Evolutionary conservation across 345 rosid species (phyloP), one percentile per base, ranked within the genome.

Genomic region (Eucalyptus rudis): DNA sequence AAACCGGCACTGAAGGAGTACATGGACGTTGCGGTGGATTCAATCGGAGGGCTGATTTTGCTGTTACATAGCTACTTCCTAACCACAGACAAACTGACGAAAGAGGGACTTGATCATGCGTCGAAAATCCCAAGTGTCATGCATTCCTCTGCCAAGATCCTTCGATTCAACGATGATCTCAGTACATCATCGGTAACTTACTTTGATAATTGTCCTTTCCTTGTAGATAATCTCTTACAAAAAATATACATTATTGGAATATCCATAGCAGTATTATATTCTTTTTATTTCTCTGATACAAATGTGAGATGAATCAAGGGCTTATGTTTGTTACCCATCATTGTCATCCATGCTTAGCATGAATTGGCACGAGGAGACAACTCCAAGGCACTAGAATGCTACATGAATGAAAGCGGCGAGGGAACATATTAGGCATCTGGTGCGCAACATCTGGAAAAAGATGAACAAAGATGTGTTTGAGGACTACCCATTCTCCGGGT

Each of bases 111-210:
- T 27, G 84, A 71, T 16, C 79, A 56, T 52, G 15, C 79, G 4
- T 49, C 33, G 24, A 56, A 80, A 16, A 17, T 71, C 7, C 91
- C 85, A 3, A 11, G 54, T 7, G 45, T 90, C 47, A 49, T 79
- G 85, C 86, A 44, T n/a, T 86, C 11, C 47, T 54, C 87, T 7
- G 31, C 71, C 27, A 13, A 76, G 83, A 54, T 90, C 49, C 20
- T 88, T 49, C 89, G 91, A 64, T 56, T 90, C 19, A 36, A 56
- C 3, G 40, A 90, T 44, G 91, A 90, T 87, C 50, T 90, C 5
- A 56, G 54, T 8, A 90, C 91, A n/a, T 90, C 91, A 50, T 56
- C 44, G 89, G 91, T 88, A 88, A 68, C 22, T 68, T 66, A n/a
- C 40, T 66, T 66, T 15, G 24, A 66, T 8, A 31, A 3, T 68